Conservation (phyloP, 2,329 filamentous ascomycete genomes). For the Apiospora malaysiana region DNA sequence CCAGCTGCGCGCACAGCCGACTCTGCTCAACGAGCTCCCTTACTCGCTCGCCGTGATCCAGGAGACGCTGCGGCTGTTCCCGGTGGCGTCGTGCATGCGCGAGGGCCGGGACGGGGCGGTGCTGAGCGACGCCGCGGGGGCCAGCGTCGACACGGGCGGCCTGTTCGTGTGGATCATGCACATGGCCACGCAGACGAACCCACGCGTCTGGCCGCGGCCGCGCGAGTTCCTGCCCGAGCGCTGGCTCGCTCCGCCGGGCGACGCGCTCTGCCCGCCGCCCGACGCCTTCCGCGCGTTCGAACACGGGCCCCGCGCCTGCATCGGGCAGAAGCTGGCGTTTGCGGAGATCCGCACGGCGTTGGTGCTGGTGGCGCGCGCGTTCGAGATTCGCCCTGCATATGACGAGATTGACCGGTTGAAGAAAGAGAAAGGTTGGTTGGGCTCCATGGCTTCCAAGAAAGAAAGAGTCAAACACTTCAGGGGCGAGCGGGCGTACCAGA, state of each 20-base stretch:
- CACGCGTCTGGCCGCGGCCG: slow-evolving; percentile 22
- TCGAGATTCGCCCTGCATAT: slow-evolving; percentile 24
- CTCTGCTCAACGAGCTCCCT: background rate
- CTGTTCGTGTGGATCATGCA: slow-evolving; percentile 21
- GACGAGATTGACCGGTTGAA: slow-evolving; percentile 22
- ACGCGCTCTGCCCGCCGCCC: background rate
- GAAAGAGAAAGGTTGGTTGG: too few relatives aligned
- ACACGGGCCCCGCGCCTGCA: slow-evolving; percentile 26
- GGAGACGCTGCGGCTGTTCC: slow-evolving; percentile 18
- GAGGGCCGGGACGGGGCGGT: slow-evolving; percentile 5
- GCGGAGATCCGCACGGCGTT: slow-evolving; percentile 9
- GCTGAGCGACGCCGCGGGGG: slow-evolving; percentile 21
- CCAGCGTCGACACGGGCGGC: slow-evolving; percentile 7
- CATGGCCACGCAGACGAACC: slow-evolving; percentile 24
- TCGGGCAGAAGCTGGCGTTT: slow-evolving; percentile 25
- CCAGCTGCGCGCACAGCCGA: background rate
- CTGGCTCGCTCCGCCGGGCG: background rate
- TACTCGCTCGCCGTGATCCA: slow-evolving; percentile 21
- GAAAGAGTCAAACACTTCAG: too few relatives aligned
- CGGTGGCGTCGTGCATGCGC: too few relatives aligned
- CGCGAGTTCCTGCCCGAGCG: slow-evolving; percentile 27
- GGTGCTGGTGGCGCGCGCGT: slow-evolving; percentile 20
- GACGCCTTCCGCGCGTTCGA: slow-evolving; percentile 26
- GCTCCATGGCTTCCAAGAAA: too few relatives aligned
- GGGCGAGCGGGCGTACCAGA: too few relatives aligned